phyloP scores from a whole-genome alignment of 495 filamentous ascomycete species.

The Aspergillus olivimuriae region DNA sequence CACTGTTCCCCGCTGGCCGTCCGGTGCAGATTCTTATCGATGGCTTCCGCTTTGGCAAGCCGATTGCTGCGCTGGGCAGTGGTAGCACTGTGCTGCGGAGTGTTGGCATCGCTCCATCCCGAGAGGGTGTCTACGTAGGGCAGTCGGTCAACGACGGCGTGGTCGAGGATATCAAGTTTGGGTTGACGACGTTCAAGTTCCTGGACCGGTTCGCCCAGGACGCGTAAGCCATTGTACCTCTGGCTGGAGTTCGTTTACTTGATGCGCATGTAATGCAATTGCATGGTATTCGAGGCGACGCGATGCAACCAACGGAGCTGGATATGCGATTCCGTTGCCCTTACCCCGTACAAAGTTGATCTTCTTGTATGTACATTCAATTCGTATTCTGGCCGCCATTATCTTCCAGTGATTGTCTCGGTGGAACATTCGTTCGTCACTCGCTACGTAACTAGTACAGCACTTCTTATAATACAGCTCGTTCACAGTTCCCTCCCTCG shows the following conservation, averaged over 20 bases:
- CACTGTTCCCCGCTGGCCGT: constrained; percentile 58
- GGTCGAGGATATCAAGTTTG: constrained; percentile 45
- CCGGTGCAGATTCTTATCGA: constrained; percentile 59
- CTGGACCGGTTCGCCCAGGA: constrained; percentile 36
- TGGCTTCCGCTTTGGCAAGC: constrained; percentile 68
- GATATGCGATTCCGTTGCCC: too few species aligned
- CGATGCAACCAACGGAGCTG: too few species aligned
- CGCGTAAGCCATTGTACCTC: constrained; percentile 10
- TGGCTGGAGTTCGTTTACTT: neutral
- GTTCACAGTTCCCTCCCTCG: too few species aligned
- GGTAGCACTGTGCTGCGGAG: constrained; percentile 33
- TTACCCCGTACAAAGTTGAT: too few species aligned
- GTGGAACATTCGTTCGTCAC: too few species aligned
- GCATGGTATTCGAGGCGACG: too few species aligned
- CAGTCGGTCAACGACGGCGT: constrained; percentile 28
- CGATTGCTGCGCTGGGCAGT: constrained; percentile 56
- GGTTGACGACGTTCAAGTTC: constrained; percentile 63
- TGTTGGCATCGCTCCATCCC: constrained; percentile 29
- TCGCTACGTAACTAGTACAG: too few species aligned
- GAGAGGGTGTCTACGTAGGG: constrained; percentile 48
- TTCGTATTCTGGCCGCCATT: too few species aligned
- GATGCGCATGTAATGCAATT: neutral
- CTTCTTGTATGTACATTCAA: too few species aligned
- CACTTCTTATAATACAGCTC: too few species aligned
- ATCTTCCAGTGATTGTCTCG: too few species aligned